Evolutionary conservation across 2,329 filamentous ascomycete genomes (phyloP), one percentile per base, ranked within the genome.

Genomic region (Purpureocillium lavendulum): DNA sequence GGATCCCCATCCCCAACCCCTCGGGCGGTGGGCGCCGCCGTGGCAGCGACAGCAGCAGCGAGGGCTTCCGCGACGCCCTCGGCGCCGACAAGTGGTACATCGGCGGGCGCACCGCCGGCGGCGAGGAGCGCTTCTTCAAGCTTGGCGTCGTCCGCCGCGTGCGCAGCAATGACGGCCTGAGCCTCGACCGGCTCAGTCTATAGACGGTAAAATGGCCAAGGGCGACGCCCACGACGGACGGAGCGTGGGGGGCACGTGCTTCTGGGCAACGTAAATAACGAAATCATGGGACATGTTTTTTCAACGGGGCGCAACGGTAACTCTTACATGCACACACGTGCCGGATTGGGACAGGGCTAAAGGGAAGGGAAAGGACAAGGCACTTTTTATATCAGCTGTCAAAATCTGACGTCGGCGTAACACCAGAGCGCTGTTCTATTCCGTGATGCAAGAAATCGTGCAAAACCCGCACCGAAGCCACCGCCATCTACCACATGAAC

Each of bases 41-140:
- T 40, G 84, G 83, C 18, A 87, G 82, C 49, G 84, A 88, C 49
- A 86, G 80, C 59, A 83, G 77, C 46, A 80, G 73, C 39, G 84
- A 88, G 53, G 84, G 84, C 2, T 88, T 88, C 58, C 69, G 82
- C 38, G 84, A 88, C 45, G 80, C 80, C 29, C 60, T 79, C 36
- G 82, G 81, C 2, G 74, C 76, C 2, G 84, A 89, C 48, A 87
- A 85, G 62, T 87, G 84, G 82, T 89, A 88, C 53, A 84, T 89
- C 40, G 84, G 84, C 16, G 84, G 84, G 7, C 67, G 82, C 54
- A 88, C 84, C 21, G 82, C 84, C 1, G 72, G 65, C 2, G 84
- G 84, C n/a, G 84, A 89, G 53, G 84, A 89, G 57, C 76, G 77
- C 53, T 88, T 87, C 64, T 89, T 88, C 60, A 87, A 87, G 64